Evolutionary conservation across 2,329 filamentous ascomycete genomes (phyloP).

Genomic region (Calonectria henricotiae): DNA sequence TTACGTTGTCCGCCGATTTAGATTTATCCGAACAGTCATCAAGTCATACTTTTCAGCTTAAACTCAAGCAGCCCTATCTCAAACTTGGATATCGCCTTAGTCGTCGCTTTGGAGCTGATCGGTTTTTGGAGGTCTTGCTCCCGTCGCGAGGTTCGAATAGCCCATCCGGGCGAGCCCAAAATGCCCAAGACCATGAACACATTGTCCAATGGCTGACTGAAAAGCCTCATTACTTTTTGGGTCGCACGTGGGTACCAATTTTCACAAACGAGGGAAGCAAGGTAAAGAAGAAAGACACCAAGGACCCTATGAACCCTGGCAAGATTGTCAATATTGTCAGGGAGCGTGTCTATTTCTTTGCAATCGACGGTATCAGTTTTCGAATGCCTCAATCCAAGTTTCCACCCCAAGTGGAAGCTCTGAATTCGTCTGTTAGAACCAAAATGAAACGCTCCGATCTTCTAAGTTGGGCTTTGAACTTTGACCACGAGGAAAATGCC

Average conservation of each 20-base stretch:
- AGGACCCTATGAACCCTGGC: constrained; percentile 50
- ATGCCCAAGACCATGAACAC: constrained; percentile 54
- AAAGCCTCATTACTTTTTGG: constrained; percentile 62
- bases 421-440: constrained; percentile 46
- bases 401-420: constrained; percentile 50
- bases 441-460: constrained; percentile 62
- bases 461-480: constrained; percentile 69
- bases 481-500: constrained; percentile 59
- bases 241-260: constrained; percentile 67
- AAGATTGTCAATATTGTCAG: constrained; percentile 50
- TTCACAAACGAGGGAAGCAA: constrained; percentile 63
- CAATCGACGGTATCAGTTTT: constrained; percentile 67
- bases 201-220: constrained; percentile 54
- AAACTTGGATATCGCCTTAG: constrained; percentile 68
- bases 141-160: constrained; percentile 60
- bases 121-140: constrained; percentile 72
- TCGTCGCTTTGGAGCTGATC: constrained; percentile 72
- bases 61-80: constrained; percentile 66
- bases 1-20: constrained; percentile 65
- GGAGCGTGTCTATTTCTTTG: constrained; percentile 71
- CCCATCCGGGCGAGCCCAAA: constrained; percentile 53
- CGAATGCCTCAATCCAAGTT: constrained; percentile 36
- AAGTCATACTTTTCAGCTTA: constrained; percentile 64
- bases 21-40: constrained; percentile 55
- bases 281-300: constrained; percentile 47